Conservation (phyloP, 2,329 filamentous ascomycete species). For the Fusarium graminum region DNA sequence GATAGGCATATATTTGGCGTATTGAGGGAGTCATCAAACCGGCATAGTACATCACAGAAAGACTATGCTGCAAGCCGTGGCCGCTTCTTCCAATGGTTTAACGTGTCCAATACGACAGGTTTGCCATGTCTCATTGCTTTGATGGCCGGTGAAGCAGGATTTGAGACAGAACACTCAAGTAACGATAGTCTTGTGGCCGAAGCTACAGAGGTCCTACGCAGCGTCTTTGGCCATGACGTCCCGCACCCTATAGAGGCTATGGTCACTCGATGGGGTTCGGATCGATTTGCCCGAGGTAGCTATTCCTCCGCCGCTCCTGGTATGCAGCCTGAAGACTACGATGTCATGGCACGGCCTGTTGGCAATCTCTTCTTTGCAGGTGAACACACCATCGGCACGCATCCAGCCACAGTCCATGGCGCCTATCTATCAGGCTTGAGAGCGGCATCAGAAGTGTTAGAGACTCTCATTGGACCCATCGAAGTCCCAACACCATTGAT, state of each 20-base stretch:
- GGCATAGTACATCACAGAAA: slow-evolving; percentile 79
- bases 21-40: slow-evolving; percentile 78
- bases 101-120: slow-evolving; percentile 89
- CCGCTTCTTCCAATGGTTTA: slow-evolving; percentile 99
- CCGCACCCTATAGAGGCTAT: slow-evolving; percentile 87
- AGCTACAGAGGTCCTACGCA: slow-evolving; percentile 81
- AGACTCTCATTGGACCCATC: slow-evolving; percentile 84
- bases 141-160: slow-evolving; percentile 95
- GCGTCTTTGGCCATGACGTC: slow-evolving; percentile 78
- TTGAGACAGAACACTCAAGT: slow-evolving; percentile 82
- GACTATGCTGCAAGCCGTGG: slow-evolving; percentile 85
- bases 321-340: slow-evolving; percentile 89
- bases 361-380: slow-evolving; percentile 95
- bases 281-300: slow-evolving; percentile 91
- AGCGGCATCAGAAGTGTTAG: slow-evolving; percentile 87
- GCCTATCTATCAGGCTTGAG: slow-evolving; percentile 94
- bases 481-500: slow-evolving; percentile 81
- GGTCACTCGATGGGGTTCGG: slow-evolving; percentile 91
- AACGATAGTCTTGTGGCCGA: slow-evolving; percentile 84
- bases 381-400: slow-evolving; percentile 94
- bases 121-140: slow-evolving; percentile 89
- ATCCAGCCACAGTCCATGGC: slow-evolving; percentile 96
- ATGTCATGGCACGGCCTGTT: slow-evolving; percentile 85
- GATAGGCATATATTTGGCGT: slow-evolving; percentile 94
- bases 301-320: slow-evolving; percentile 93